Percentiles rank a stretch among this genome's conserved stretches.
phyloP scores from a whole-genome alignment of 371 early-diverging fungal genomes.

The Quaeritorhiza haematococci region DNA sequence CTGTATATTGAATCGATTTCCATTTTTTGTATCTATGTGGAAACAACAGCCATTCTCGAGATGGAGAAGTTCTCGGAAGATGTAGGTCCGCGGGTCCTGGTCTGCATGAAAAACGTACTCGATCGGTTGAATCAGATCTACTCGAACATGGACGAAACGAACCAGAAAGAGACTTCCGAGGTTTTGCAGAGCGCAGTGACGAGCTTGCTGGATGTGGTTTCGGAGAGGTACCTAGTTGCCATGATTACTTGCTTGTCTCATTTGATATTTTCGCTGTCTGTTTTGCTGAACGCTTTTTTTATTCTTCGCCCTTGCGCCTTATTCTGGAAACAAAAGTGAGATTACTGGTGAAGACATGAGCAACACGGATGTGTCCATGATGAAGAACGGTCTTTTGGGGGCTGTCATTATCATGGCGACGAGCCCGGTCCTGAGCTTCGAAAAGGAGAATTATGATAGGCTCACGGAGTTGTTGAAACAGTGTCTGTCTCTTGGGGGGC shows the following conservation, averaged over 20 bases:
- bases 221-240: not conserved
- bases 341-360: not conserved
- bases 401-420: not conserved
- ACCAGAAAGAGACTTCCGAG: not conserved
- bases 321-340: too few relatives aligned
- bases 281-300: not conserved
- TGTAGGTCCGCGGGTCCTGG: constrained; percentile 5
- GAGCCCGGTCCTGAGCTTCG: not conserved
- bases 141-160: not conserved
- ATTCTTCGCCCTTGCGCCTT: not conserved
- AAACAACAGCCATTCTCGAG: constrained; percentile 2
- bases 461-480: constrained; percentile 1
- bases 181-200: not conserved
- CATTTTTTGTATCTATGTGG: not conserved
- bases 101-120: constrained; percentile 5
- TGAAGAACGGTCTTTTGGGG: not conserved
- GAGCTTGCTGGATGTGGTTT: not conserved
- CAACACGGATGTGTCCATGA: not conserved
- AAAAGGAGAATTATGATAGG: not conserved
- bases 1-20: too few relatives aligned
- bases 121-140: not conserved
- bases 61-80: constrained; percentile 5
- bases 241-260: not conserved
- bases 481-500: too few relatives aligned
- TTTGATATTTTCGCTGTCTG: not conserved